Percentiles rank a stretch among this genome's conserved stretches.
phyloP scores from a whole-genome alignment of 805 yeast genomes.

The Saccharomycopsis selenospora region DNA sequence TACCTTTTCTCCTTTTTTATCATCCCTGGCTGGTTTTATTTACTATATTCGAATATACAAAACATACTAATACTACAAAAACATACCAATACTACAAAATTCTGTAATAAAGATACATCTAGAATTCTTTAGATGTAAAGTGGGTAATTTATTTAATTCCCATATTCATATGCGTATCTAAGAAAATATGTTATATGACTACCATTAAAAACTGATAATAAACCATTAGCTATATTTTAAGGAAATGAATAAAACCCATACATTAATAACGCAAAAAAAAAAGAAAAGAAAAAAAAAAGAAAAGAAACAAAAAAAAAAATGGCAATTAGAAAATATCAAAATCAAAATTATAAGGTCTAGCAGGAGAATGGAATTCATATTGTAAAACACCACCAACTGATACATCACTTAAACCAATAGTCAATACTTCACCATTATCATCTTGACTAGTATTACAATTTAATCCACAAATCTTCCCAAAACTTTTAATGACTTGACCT shows the following conservation, averaged over 20 bases:
- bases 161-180: too few species aligned
- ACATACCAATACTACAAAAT: too few species aligned
- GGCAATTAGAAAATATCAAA: background rate
- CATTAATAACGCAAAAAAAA: background rate
- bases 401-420: conserved; percentile 49
- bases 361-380: conserved; percentile 27
- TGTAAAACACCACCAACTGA: conserved; percentile 52
- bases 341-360: background rate
- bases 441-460: conserved; percentile 38
- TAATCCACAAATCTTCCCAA: conserved; percentile 55
- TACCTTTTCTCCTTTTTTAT: too few species aligned
- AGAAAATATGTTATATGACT: too few species aligned
- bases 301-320: background rate
- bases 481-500: conserved; percentile 44
- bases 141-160: too few species aligned
- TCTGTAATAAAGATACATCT: too few species aligned
- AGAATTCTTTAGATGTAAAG: too few species aligned
- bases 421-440: conserved; percentile 40
- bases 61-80: too few species aligned
- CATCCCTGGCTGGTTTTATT: too few species aligned
- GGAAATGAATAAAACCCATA: background rate
- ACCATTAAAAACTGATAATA: too few species aligned
- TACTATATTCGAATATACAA: too few species aligned
- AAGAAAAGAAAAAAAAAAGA: background rate
- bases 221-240: too few species aligned